Base-by-base conservation (phyloP, 1,284 basidiomycete genomes). In the Puccinia horiana region DNA sequence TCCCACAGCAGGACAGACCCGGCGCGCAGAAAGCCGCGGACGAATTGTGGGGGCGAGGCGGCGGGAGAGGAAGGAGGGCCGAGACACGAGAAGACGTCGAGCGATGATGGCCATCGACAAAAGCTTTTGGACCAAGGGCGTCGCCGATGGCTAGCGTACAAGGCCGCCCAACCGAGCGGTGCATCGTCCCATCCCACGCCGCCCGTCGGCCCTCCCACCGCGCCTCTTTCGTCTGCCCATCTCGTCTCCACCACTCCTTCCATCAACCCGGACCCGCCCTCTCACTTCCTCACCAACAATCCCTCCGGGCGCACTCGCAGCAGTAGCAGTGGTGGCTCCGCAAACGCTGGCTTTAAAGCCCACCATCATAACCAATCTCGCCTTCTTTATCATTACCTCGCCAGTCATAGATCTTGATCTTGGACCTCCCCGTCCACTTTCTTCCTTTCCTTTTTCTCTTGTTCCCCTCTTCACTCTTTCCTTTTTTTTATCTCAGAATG, bases 111-210 rank as follows among this genome's bases (percentile, higher is more conserved):
- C 8, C 76, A 69, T 52, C 76, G 61, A 1, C 44, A 78, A 42
- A 37, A 58, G 23, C 52, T 80, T 11, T 52, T 80, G 5, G 77
- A 80, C 52, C 35, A 70, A 54, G 77, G 77, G 8, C 65, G 77
- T 18, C 49, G 69, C 35, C 67, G 77, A 58, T 80, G 77, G 77
- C 63, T 72, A 12, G 77, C 77, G 18, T 80, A 35, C 63, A 69
- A 80, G 61, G 77, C 77, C 44, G 49, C n/a, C 72, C 72, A 56
- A 23, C 35, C 61, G 18, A 26, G 54, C 23, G 20, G 26, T 42
- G 69, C 16, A 20, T 42, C n/a, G 37, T 42, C 40, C 29, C 69
- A 5, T 49, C 42, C 23, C 42, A 26, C n/a, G 29, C 69, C 23
- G 16, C n/a, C 5, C n/a, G 29, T 42, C 69, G 32, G 6, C 14